Percentiles rank a stretch among this genome's conserved stretches.
phyloP scores from a whole-genome alignment of 176 grass and related monocot species.

The Poa annua region DNA sequence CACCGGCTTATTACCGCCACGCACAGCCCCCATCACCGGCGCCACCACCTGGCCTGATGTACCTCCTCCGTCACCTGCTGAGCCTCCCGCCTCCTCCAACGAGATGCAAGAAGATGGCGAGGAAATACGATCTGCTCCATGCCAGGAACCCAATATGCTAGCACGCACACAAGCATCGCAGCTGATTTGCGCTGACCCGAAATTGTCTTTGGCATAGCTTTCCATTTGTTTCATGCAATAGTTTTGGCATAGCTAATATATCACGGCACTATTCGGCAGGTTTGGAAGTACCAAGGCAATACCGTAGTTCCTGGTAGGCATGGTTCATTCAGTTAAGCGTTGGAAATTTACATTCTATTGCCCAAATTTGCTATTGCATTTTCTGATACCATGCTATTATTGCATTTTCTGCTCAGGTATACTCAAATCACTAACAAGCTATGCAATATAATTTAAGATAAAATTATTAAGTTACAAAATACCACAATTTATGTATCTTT shows the following conservation, averaged over 20 bases:
- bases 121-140: conserved; percentile 50
- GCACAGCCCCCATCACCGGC: conserved; percentile 45
- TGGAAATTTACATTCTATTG: no score
- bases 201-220: neutral
- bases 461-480: no score
- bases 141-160: conserved; percentile 58
- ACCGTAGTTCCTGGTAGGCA: neutral
- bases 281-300: conserved; percentile 58
- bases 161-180: conserved; percentile 47
- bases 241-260: conserved; percentile 10
- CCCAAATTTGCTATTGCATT: no score
- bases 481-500: no score
- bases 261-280: conserved; percentile 30
- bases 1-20: conserved; percentile 18
- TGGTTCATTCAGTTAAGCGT: no score
- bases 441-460: no score
- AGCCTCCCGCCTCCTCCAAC: neutral
- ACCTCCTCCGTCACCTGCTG: neutral
- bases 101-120: conserved; percentile 47
- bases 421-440: no score
- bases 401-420: no score
- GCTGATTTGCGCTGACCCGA: conserved; percentile 42
- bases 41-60: conserved; percentile 39
- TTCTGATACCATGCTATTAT: no score
- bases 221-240: neutral